Percentiles rank a stretch among this genome's conserved stretches.
phyloP scores from a whole-genome alignment of 306 rosid genomes.

The Vigna unguiculata region DNA sequence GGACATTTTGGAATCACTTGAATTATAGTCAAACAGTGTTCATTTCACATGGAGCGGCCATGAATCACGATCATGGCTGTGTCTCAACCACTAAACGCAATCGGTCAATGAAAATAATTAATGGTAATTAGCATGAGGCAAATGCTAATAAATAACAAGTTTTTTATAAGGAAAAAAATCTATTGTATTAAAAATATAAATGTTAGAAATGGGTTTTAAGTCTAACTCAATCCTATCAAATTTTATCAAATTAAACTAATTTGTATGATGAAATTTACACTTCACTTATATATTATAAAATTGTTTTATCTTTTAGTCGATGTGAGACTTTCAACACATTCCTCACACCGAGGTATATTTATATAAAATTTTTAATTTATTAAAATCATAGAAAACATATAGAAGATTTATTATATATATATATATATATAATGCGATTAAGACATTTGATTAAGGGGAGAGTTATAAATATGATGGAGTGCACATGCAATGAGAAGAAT shows the following conservation, averaged over 20 bases:
- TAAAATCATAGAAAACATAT: too few relatives aligned
- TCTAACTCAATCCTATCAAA: too few relatives aligned
- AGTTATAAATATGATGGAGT: slow-evolving; percentile 35
- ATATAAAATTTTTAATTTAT: too few relatives aligned
- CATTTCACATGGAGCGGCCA: slow-evolving; percentile 42
- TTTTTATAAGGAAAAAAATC: neutral
- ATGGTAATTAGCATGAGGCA: slow-evolving; percentile 2
- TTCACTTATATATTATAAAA: too few relatives aligned
- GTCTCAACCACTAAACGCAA: slow-evolving; percentile 3
- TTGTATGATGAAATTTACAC: too few relatives aligned
- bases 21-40: slow-evolving; percentile 23
- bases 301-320: too few relatives aligned
- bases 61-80: neutral
- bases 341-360: too few relatives aligned
- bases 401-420: too few relatives aligned
- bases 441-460: neutral
- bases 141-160: neutral
- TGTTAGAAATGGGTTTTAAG: too few relatives aligned
- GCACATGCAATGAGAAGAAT: slow-evolving; percentile 51
- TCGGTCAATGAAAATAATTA: slow-evolving; percentile 43
- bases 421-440: neutral
- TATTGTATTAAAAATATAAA: neutral
- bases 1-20: neutral
- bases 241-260: too few relatives aligned
- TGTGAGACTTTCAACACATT: too few relatives aligned